phyloP scores from a whole-genome alignment of 108 stramenopile genomes.

The Seminavis robusta region DNA sequence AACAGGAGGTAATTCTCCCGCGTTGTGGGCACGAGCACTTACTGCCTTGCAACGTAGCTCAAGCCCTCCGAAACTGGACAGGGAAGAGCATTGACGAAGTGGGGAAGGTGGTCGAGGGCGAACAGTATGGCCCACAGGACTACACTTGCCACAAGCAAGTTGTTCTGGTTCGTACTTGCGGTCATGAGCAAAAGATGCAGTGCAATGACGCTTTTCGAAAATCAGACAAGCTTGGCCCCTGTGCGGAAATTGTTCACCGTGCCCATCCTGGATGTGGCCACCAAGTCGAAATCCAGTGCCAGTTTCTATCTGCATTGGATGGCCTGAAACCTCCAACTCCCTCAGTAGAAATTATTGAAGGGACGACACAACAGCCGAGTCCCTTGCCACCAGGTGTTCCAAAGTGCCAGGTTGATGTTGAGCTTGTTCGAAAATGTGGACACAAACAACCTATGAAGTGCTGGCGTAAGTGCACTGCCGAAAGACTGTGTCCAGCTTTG shows the following conservation, averaged over 20 bases:
- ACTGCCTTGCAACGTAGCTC: slow-evolving; percentile 8
- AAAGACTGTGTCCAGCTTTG: background rate
- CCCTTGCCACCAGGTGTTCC: background rate
- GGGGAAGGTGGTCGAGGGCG: slow-evolving; percentile 27
- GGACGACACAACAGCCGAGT: too few species aligned
- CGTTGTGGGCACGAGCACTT: slow-evolving; percentile 23
- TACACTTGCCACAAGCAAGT: slow-evolving; percentile 19
- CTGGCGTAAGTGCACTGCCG: slow-evolving; percentile 1
- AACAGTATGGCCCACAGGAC: slow-evolving; percentile 23
- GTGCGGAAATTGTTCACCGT: too few species aligned
- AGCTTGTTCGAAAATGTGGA: slow-evolving; percentile 4
- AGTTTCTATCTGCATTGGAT: too few species aligned
- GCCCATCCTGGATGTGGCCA: too few species aligned
- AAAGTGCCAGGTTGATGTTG: background rate
- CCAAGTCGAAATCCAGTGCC: too few species aligned
- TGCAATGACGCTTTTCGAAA: slow-evolving; percentile 6
- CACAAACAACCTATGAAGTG: slow-evolving; percentile 1
- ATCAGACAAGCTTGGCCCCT: background rate
- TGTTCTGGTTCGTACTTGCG: slow-evolving; percentile 19
- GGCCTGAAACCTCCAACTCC: too few species aligned
- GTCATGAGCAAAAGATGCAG: slow-evolving; percentile 20
- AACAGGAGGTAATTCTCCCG: slow-evolving; percentile 6
- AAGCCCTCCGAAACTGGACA: slow-evolving; percentile 8
- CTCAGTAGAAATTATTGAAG: too few species aligned
- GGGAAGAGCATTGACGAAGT: slow-evolving; percentile 12